A percentile compares a stretch with the other conserved stretches of the same genome.
Evolutionary conservation across 2,329 filamentous ascomycete species (phyloP).

Genomic region (Phaeomoniella chlamydospora): DNA sequence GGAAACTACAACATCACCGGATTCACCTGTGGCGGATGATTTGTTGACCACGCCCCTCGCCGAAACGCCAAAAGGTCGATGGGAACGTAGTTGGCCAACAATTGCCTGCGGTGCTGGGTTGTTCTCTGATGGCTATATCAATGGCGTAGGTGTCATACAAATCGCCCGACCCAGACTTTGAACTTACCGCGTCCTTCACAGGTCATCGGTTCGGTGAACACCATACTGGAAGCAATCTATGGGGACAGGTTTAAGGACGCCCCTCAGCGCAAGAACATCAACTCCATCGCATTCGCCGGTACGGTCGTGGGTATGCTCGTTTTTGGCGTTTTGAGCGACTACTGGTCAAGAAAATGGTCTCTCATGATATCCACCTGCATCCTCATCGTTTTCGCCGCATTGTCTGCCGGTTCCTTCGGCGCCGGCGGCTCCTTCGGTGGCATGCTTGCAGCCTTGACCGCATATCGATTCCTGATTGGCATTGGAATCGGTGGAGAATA

Average conservation of each 20-base stretch:
- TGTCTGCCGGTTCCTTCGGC: conserved; percentile 64
- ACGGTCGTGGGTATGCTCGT: conserved; percentile 69
- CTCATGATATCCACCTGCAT: conserved; percentile 71
- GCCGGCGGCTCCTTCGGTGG: conserved; percentile 52
- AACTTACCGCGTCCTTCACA: conserved; percentile 7
- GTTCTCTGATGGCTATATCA: conserved; percentile 85
- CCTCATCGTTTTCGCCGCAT: conserved; percentile 69
- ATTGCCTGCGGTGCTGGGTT: conserved; percentile 81
- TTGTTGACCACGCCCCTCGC: conserved; percentile 12
- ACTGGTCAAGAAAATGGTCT: conserved; percentile 72
- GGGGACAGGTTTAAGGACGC: conserved; percentile 53
- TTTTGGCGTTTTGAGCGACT: conserved; percentile 70
- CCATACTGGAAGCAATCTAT: conserved; percentile 57
- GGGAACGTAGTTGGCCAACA: conserved; percentile 53
- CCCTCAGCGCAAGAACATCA: conserved; percentile 56
- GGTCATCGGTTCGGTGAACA: conserved; percentile 82
- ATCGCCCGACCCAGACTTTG: not conserved
- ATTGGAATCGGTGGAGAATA: conserved; percentile 58
- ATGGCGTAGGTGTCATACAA: conserved; percentile 45
- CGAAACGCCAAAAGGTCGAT: conserved; percentile 20
- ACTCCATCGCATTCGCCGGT: conserved; percentile 72
- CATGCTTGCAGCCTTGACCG: conserved; percentile 64
- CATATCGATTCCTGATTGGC: conserved; percentile 71
- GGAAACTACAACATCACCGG: not conserved
- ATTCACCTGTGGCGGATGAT: not conserved